phyloP scores from a whole-genome alignment of 495 filamentous ascomycete species.

The Lepidopterella palustris region DNA sequence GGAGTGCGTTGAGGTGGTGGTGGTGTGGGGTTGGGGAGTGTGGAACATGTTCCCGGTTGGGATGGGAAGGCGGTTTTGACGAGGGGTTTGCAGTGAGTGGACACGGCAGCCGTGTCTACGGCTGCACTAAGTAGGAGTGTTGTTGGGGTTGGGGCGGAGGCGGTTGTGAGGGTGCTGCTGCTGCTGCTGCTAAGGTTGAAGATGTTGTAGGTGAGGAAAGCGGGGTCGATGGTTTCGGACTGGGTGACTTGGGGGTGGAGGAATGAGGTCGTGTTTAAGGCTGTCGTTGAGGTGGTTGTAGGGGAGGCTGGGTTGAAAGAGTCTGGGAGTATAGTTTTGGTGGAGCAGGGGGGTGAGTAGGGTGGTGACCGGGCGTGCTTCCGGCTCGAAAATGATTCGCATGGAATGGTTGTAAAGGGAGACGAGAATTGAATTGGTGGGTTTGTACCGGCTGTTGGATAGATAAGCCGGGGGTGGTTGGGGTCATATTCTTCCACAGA shows the following conservation, averaged over 20 bases:
- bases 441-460: slow-evolving; percentile 3
- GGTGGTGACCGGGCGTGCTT: slow-evolving; percentile 11
- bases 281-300: not conserved
- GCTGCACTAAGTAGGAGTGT: no score
- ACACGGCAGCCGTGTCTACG: not conserved
- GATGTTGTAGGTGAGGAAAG: slow-evolving; percentile 8
- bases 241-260: not conserved
- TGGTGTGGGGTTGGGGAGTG: not conserved
- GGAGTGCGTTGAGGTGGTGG: not conserved
- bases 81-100: slow-evolving; percentile 12
- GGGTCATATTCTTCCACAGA: slow-evolving; percentile 10
- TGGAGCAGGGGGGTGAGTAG: slow-evolving; percentile 32
- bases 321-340: slow-evolving; percentile 23
- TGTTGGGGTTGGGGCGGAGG: not conserved
- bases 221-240: slow-evolving; percentile 18
- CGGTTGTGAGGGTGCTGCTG: not conserved
- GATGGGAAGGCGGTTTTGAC: slow-evolving; percentile 19
- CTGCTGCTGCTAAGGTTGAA: slow-evolving; percentile 8
- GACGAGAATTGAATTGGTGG: slow-evolving; percentile 10
- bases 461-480: slow-evolving; percentile 2
- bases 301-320: not conserved
- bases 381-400: slow-evolving; percentile 3
- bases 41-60: slow-evolving; percentile 1
- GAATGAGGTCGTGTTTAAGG: not conserved
- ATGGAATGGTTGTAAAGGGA: slow-evolving; percentile 15